A percentile compares a stretch with the other conserved stretches of the same genome.
Conservation (phyloP, 805 yeast genomes). For the Scheffersomyces ergatensis region DNA sequence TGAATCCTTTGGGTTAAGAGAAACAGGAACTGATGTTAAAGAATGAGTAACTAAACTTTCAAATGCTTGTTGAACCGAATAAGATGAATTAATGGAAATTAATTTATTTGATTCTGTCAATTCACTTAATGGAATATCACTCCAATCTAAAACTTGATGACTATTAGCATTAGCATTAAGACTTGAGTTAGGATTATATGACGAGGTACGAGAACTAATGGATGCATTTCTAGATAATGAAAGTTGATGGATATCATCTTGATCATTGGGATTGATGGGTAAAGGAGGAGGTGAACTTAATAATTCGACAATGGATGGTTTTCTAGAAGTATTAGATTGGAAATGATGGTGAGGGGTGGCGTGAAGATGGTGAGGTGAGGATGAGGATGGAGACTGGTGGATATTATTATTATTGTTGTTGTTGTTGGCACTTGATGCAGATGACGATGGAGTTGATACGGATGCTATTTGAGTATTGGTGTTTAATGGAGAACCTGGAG, state of each 20-base stretch:
- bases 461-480: not conserved
- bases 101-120: constrained; percentile 78
- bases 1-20: constrained; percentile 38
- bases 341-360: constrained; percentile 5
- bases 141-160: constrained; percentile 53
- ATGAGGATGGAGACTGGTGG: too few species aligned
- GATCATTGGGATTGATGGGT: constrained; percentile 39
- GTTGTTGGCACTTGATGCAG: not conserved
- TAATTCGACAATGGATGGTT: constrained; percentile 73
- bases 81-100: constrained; percentile 60
- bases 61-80: constrained; percentile 86
- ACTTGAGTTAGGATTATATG: constrained; percentile 10
- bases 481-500: constrained; percentile 5
- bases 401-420: too few species aligned
- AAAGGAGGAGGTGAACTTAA: constrained; percentile 75
- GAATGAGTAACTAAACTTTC: constrained; percentile 69
- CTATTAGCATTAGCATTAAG: constrained; percentile 1
- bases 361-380: constrained; percentile 5
- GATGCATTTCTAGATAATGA: constrained; percentile 37
- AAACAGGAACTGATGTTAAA: constrained; percentile 84
- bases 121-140: constrained; percentile 65
- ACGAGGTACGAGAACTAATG: constrained; percentile 19
- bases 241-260: constrained; percentile 35
- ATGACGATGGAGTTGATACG: not conserved
- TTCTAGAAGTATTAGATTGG: constrained; percentile 23